Conservation (phyloP, 352 stramenopile species). For the Elongisporangium prolatum region DNA sequence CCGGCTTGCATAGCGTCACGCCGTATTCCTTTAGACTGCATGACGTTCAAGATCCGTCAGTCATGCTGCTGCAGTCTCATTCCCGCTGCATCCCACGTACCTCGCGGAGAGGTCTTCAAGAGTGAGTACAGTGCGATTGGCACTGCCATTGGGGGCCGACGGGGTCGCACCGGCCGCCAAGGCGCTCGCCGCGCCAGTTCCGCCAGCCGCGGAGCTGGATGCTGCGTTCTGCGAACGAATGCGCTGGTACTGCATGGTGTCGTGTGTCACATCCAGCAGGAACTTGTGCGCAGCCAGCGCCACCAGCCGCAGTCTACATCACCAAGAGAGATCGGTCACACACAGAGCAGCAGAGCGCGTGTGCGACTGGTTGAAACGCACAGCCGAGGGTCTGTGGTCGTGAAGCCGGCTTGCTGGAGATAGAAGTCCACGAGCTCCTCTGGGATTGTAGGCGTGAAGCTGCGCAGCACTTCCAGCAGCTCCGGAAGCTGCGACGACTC, state of each 20-base stretch:
- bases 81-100: constrained; percentile 13
- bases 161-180: constrained; percentile 4
- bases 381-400: constrained; percentile 63
- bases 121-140: constrained; percentile 38
- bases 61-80: too few relatives aligned
- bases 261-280: constrained; percentile 71
- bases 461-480: constrained; percentile 57
- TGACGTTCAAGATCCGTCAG: neutral
- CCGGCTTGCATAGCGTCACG: constrained; percentile 73
- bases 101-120: constrained; percentile 73
- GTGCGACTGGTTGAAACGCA: constrained; percentile 20
- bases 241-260: constrained; percentile 77
- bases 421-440: constrained; percentile 77
- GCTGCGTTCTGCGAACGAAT: constrained; percentile 35
- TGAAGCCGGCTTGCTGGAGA: constrained; percentile 65
- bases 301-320: constrained; percentile 55
- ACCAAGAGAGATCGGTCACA: neutral
- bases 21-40: constrained; percentile 74
- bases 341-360: constrained; percentile 1
- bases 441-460: constrained; percentile 62
- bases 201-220: constrained; percentile 3
- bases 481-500: constrained; percentile 54
- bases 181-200: constrained; percentile 3
- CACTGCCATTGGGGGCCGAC: constrained; percentile 12
- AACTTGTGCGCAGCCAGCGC: constrained; percentile 75